phyloP scores from a whole-genome alignment of 108 stramenopile genomes.

The Fistulifera pelliculosa region DNA sequence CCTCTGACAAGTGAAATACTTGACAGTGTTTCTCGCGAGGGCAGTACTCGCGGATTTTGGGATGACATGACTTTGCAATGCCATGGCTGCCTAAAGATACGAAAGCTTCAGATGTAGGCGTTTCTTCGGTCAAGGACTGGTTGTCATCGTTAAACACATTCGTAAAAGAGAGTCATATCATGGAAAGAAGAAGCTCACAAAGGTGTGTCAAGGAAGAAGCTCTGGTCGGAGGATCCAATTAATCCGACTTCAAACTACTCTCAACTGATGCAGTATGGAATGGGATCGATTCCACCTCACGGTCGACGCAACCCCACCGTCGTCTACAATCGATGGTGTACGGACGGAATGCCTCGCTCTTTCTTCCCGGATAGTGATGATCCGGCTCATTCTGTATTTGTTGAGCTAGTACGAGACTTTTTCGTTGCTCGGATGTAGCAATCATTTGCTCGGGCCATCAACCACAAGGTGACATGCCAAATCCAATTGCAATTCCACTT shows the following conservation, averaged over 20 bases:
- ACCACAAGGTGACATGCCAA: constrained; percentile 74
- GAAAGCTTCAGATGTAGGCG: constrained; percentile 10
- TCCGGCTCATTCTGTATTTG: constrained; percentile 12
- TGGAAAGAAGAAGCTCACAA: constrained; percentile 37
- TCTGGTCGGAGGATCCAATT: constrained; percentile 53
- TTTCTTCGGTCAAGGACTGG: constrained; percentile 43
- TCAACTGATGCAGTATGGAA: constrained; percentile 65
- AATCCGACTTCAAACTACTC: constrained; percentile 23
- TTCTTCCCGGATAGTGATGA: constrained; percentile 27
- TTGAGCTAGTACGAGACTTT: constrained; percentile 29
- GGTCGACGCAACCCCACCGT: constrained; percentile 50
- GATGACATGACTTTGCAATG: constrained; percentile 48
- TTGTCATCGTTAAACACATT: constrained; percentile 49
- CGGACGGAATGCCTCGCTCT: constrained; percentile 49
- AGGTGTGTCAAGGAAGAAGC: not conserved
- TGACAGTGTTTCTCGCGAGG: not conserved
- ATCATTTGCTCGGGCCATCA: constrained; percentile 69
- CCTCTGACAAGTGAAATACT: constrained; percentile 30
- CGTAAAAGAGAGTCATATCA: constrained; percentile 29
- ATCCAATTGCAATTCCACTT: constrained; percentile 44
- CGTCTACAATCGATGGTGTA: constrained; percentile 61
- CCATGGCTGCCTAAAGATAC: constrained; percentile 37
- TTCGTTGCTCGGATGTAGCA: constrained; percentile 31
- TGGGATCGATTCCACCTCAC: constrained; percentile 57
- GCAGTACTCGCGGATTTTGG: constrained; percentile 14